These are phyloP conservation scores for Caryopteris hybrid DNA, from an alignment of 305 asterid genomes.

Conservation along the genomic window DNA sequence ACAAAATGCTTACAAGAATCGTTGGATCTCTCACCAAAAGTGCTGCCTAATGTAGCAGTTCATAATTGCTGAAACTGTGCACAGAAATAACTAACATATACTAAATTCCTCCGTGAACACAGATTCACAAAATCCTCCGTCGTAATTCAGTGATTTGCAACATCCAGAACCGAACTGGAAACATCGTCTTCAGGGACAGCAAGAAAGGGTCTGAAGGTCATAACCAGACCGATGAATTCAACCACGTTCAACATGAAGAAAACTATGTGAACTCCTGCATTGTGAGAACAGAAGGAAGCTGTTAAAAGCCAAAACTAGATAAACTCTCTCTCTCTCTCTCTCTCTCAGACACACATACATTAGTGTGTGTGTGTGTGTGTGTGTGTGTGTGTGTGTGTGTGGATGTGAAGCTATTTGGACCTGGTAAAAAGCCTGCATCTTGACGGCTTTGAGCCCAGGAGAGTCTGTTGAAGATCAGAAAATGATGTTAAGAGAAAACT, in stretches of 20 bases:
- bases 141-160: not conserved
- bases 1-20: not conserved
- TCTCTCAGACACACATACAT: not conserved
- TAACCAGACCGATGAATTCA: constrained; percentile 34
- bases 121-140: not conserved
- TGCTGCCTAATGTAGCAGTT: not conserved
- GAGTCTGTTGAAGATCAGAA: constrained; percentile 31
- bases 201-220: constrained; percentile 40
- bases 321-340: too few relatives aligned
- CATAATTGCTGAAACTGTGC: not conserved
- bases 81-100: too few relatives aligned
- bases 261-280: constrained; percentile 54
- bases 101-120: too few relatives aligned
- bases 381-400: not conserved
- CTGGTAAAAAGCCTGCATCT: constrained; percentile 43
- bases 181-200: constrained; percentile 18
- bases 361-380: not conserved
- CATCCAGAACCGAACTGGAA: not conserved
- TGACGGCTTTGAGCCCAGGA: constrained; percentile 56
- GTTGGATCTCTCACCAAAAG: too few relatives aligned
- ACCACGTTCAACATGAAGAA: constrained; percentile 41
- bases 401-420: constrained; percentile 19
- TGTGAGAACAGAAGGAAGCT: not conserved
- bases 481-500: not conserved
- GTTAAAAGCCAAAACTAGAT: constrained; percentile 1